phyloP scores from a whole-genome alignment of 75 land plant species.

The Gnetum montanum region DNA sequence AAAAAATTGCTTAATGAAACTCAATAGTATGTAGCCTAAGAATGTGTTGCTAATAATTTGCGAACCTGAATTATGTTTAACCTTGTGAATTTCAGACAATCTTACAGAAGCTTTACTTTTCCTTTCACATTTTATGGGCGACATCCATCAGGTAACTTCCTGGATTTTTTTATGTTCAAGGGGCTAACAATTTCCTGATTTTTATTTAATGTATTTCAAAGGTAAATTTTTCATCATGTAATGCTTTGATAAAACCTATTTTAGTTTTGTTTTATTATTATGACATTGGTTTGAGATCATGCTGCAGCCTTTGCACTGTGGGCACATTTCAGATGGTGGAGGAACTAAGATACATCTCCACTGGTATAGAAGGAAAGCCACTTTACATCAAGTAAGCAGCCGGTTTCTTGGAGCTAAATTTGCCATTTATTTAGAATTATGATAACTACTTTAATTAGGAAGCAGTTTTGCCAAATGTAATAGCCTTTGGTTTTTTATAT shows the following conservation, averaged over 20 bases:
- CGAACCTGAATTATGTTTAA: too few relatives aligned
- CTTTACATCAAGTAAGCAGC: slow-evolving; percentile 70
- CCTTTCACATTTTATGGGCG: slow-evolving; percentile 76
- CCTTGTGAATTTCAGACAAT: slow-evolving; percentile 49
- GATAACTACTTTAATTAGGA: too few relatives aligned
- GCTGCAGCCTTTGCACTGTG: slow-evolving; percentile 79
- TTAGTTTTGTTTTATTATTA: too few relatives aligned
- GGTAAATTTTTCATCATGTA: too few relatives aligned
- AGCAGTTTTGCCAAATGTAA: too few relatives aligned
- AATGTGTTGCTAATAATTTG: too few relatives aligned
- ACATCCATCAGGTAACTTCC: slow-evolving; percentile 64
- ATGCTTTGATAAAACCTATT: too few relatives aligned
- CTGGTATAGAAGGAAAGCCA: slow-evolving; percentile 65
- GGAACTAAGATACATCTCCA: slow-evolving; percentile 64
- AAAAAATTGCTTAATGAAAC: too few relatives aligned
- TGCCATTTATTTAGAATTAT: too few relatives aligned
- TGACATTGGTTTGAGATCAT: background rate
- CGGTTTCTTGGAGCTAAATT: too few relatives aligned
- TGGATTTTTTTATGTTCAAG: background rate
- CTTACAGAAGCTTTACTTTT: slow-evolving; percentile 79
- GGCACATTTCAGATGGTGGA: slow-evolving; percentile 70
- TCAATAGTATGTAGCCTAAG: too few relatives aligned
- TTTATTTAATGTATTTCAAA: background rate
- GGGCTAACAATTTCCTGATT: background rate
- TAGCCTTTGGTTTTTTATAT: too few relatives aligned